phyloP scores from a whole-genome alignment of 1,284 basidiomycete species.

The Sphaerobolus stellatus region DNA sequence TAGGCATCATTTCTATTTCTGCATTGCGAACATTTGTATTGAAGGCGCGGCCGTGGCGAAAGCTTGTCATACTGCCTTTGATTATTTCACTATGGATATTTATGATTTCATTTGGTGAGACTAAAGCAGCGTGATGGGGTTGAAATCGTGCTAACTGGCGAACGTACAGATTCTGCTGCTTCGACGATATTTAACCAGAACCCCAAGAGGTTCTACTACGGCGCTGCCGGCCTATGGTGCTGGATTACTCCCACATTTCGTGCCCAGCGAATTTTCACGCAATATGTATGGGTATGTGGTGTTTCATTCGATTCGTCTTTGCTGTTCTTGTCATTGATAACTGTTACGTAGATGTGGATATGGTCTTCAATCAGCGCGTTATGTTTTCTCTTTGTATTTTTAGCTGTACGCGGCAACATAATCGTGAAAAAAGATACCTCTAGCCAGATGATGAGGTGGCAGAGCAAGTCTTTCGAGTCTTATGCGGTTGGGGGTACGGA shows the following conservation, averaged over 20 bases:
- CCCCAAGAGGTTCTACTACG: constrained; percentile 39
- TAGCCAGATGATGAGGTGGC: constrained; percentile 15
- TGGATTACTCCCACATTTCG: constrained; percentile 45
- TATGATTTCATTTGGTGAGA: constrained; percentile 49
- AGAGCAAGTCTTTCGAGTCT: constrained; percentile 14
- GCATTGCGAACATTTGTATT: background rate
- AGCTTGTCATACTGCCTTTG: constrained; percentile 20
- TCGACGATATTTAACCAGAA: constrained; percentile 3
- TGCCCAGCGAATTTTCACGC: constrained; percentile 47
- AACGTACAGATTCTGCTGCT: background rate
- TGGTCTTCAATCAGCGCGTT: constrained; percentile 16
- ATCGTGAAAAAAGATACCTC: constrained; percentile 8
- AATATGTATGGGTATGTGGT: constrained; percentile 56
- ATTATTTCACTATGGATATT: constrained; percentile 55
- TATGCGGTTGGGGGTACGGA: background rate
- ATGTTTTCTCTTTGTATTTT: constrained; percentile 14
- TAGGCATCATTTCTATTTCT: constrained; percentile 3
- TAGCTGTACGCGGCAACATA: constrained; percentile 1
- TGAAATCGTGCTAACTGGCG: too few relatives aligned
- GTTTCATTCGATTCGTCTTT: background rate
- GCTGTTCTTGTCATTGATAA: constrained; percentile 3
- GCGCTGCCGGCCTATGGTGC: constrained; percentile 52
- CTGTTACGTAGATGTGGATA: constrained; percentile 11
- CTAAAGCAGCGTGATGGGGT: too few relatives aligned
- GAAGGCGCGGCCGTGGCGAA: background rate